phyloP scores from a whole-genome alignment of 805 yeast genomes.

The Kazachstania viticola region DNA sequence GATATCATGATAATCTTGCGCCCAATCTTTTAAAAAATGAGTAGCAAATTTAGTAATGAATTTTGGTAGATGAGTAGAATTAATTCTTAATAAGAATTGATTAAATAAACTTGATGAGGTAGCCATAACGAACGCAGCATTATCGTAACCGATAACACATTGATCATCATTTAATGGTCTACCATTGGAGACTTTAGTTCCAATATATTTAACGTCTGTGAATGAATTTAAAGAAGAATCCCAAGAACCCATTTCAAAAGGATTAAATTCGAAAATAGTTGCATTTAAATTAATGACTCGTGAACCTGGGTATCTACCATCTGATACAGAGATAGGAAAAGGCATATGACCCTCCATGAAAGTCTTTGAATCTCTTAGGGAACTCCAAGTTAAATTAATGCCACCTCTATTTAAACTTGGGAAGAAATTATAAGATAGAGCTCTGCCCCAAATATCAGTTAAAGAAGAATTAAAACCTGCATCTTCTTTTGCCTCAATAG shows the following conservation, averaged over 20 bases:
- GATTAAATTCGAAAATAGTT: slow-evolving; percentile 52
- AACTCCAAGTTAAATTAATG: slow-evolving; percentile 48
- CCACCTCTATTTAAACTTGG: slow-evolving; percentile 47
- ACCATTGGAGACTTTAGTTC: slow-evolving; percentile 55
- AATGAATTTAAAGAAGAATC: slow-evolving; percentile 62
- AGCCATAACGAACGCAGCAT: slow-evolving; percentile 72
- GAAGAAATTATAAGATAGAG: slow-evolving; percentile 63
- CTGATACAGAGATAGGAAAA: slow-evolving; percentile 55
- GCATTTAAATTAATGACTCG: slow-evolving; percentile 49
- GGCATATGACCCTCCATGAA: slow-evolving; percentile 57
- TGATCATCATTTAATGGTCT: slow-evolving; percentile 31
- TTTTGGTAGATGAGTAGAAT: slow-evolving; percentile 26
- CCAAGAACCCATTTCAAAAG: slow-evolving; percentile 80
- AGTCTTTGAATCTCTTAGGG: slow-evolving; percentile 47
- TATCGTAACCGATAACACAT: slow-evolving; percentile 66
- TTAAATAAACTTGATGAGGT: slow-evolving; percentile 77
- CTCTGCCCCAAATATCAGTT: slow-evolving; percentile 75
- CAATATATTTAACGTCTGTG: slow-evolving; percentile 56
- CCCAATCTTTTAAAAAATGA: slow-evolving; percentile 32
- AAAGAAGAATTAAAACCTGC: slow-evolving; percentile 60
- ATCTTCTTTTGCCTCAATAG: slow-evolving; percentile 36
- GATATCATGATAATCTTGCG: slow-evolving; percentile 47
- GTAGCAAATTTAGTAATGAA: slow-evolving; percentile 29
- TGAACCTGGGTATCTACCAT: slow-evolving; percentile 57
- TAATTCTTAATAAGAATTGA: slow-evolving; percentile 39